These are phyloP conservation scores for Blastomyces emzantsi DNA, from an alignment of 2,329 filamentous ascomycete genomes.

Conservation along the genomic window DNA sequence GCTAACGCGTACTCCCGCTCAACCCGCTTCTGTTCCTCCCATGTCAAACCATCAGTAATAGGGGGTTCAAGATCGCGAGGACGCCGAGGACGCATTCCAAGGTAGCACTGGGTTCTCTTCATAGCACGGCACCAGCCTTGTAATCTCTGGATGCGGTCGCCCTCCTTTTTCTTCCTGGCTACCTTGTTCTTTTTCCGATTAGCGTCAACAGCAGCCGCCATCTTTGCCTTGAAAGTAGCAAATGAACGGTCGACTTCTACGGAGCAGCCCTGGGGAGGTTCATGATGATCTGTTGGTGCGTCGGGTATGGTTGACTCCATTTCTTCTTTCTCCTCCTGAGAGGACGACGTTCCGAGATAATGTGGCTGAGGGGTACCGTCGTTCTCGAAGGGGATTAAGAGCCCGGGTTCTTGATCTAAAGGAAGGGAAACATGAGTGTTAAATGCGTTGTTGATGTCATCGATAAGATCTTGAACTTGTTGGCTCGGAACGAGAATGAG, in stretches of 20 bases:
- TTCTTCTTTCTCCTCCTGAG: slow-evolving; percentile 34
- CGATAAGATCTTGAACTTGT: slow-evolving; percentile 58
- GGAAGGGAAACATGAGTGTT: slow-evolving; percentile 51
- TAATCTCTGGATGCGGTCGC: slow-evolving; percentile 43
- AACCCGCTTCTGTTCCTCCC: slow-evolving; percentile 20
- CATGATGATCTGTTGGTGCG: slow-evolving; percentile 17
- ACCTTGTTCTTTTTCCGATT: slow-evolving; percentile 43
- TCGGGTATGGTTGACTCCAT: slow-evolving; percentile 30
- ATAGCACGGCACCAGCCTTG: slow-evolving; percentile 48
- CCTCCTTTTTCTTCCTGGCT: slow-evolving; percentile 42
- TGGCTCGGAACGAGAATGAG: slow-evolving; percentile 57
- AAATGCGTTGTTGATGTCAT: slow-evolving; percentile 51
- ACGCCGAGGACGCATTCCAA: slow-evolving; percentile 54
- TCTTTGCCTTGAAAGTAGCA: slow-evolving; percentile 45
- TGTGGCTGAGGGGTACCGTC: slow-evolving; percentile 55
- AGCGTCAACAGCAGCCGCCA: slow-evolving; percentile 44
- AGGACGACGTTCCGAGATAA: slow-evolving; percentile 53
- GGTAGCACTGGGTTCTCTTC: slow-evolving; percentile 57
- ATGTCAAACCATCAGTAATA: slow-evolving; percentile 17
- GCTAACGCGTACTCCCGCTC: slow-evolving; percentile 21
- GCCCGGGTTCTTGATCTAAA: slow-evolving; percentile 43
- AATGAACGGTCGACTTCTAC: slow-evolving; percentile 25
- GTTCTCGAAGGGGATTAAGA: slow-evolving; percentile 54
- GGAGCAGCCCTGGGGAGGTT: slow-evolving; percentile 21
- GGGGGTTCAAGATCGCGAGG: slow-evolving; percentile 14